Evolutionary conservation across 768 basidiomycete genomes (phyloP).

Genomic region (Xerocomellus chrysenteron): DNA sequence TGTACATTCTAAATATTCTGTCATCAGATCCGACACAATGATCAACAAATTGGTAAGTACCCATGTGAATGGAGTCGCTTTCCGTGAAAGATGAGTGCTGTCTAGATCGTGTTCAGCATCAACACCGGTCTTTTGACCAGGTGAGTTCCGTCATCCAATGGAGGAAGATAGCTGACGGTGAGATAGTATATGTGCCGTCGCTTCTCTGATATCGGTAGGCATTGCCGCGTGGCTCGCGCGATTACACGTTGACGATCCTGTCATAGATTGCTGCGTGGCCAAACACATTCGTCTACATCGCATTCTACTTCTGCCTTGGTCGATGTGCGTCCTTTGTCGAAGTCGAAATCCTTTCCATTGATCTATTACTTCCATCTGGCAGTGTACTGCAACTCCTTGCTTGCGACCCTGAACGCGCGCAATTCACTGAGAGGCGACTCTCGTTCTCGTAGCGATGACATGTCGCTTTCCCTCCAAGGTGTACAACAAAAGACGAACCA

Average conservation of each 20-base stretch:
- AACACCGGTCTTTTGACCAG: slow-evolving; percentile 38
- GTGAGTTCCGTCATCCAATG: slow-evolving; percentile 1
- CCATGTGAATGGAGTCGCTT: neutral
- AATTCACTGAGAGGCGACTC: slow-evolving; percentile 42
- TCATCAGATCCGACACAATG: slow-evolving; percentile 47
- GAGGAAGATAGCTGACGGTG: neutral
- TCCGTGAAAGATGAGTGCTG: neutral
- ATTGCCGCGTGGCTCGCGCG: neutral
- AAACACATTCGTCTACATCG: slow-evolving; percentile 57
- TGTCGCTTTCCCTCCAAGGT: slow-evolving; percentile 34
- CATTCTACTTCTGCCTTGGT: slow-evolving; percentile 64
- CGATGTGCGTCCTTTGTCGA: slow-evolving; percentile 42
- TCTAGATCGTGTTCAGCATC: slow-evolving; percentile 52
- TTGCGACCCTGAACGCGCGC: slow-evolving; percentile 60
- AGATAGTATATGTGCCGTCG: slow-evolving; percentile 51
- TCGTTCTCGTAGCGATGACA: slow-evolving; percentile 22
- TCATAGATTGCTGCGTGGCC: slow-evolving; percentile 51
- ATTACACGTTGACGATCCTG: neutral
- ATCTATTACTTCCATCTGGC: neutral
- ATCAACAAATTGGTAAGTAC: slow-evolving; percentile 44
- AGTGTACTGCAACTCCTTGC: slow-evolving; percentile 64
- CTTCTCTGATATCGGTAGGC: slow-evolving; percentile 54
- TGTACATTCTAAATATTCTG: neutral
- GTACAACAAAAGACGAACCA: slow-evolving; percentile 23
- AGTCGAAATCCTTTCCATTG: neutral